Evolutionary conservation across 345 rosid genomes (phyloP).

Genomic region (Anacardium occidentale): DNA sequence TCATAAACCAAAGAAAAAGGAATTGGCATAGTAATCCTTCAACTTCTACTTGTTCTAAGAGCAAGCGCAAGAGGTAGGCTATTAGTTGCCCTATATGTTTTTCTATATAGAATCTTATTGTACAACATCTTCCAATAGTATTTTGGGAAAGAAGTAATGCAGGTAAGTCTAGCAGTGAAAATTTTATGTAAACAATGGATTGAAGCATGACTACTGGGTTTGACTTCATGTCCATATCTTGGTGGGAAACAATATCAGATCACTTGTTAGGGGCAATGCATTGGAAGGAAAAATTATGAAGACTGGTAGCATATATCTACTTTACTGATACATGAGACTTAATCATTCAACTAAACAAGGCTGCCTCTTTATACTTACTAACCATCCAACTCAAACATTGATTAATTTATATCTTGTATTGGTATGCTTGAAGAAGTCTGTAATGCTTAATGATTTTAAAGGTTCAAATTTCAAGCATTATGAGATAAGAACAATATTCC

Average conservation of each 20-base stretch:
- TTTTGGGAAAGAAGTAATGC: constrained; percentile 29
- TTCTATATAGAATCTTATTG: constrained; percentile 9
- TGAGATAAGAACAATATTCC: no score
- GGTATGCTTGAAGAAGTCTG: no score
- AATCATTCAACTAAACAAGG: constrained; percentile 11
- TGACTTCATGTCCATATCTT: not conserved
- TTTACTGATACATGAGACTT: constrained; percentile 1
- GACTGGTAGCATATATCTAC: constrained; percentile 1
- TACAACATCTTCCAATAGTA: not conserved
- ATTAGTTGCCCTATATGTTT: not conserved
- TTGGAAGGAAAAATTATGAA: not conserved
- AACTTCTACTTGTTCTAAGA: constrained; percentile 52
- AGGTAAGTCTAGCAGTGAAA: constrained; percentile 32
- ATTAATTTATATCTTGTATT: not conserved
- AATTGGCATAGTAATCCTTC: constrained; percentile 80
- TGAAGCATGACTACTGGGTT: not conserved
- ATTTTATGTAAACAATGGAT: constrained; percentile 5
- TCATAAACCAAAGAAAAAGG: constrained; percentile 87
- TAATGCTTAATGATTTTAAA: no score
- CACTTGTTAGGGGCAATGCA: not conserved
- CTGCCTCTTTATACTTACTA: constrained; percentile 1
- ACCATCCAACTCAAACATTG: constrained; percentile 6
- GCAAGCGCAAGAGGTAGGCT: constrained; percentile 77
- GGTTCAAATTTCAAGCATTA: no score
- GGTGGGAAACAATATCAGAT: constrained; percentile 11